Base-by-base conservation (phyloP, 306 rosid genomes). In the Abrus pulchellus region DNA sequence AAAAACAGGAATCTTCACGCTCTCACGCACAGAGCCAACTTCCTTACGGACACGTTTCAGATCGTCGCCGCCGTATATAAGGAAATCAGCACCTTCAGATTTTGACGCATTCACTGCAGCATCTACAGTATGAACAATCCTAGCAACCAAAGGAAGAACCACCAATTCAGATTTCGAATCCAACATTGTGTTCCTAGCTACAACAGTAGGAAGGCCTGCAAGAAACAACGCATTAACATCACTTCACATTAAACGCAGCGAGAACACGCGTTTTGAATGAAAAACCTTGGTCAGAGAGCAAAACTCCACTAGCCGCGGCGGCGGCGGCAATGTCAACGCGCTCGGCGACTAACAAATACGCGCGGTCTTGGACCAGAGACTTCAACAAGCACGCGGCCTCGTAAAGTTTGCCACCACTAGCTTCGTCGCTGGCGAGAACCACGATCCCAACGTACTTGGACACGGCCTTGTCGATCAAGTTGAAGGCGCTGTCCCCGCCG, bases 51-150 rank as follows among this genome's bases (percentile, higher is more conserved):
- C 67, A 68, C 10, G 62, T 54, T 88, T 75, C 85, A 80, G 77
- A 65, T 86, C 83, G 11, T 60, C 80, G 78, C 82, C 77, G 27
- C 73, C 86, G 65, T 90, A 93, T 68, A 93, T 87, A 83, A 95
- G 94, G 85, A 90, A 95, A 86, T 95, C 98, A 69, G 99, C 98
- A 71, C 99, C 99, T 86, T 95, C 99, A 0, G 98, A 90, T 56
- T 73, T 87, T 36, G 98, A 90, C 7, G 99, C 99, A 76, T 72
- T 88, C 49, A 89, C 79, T 2, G 98, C 99, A 76, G 92, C 84
- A 62, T 87, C 88, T 3, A 78, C 67, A 1, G 89, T 82, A 68
- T 90, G 87, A 66, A 93, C 99, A 59, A 80, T 82, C 86, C 96
- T 91, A 64, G 92, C 98, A 53, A 95, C 98, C 90, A 95, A 87